Conservation (phyloP, 2,329 filamentous ascomycete genomes). For the Gaeumannomyces tritici region DNA sequence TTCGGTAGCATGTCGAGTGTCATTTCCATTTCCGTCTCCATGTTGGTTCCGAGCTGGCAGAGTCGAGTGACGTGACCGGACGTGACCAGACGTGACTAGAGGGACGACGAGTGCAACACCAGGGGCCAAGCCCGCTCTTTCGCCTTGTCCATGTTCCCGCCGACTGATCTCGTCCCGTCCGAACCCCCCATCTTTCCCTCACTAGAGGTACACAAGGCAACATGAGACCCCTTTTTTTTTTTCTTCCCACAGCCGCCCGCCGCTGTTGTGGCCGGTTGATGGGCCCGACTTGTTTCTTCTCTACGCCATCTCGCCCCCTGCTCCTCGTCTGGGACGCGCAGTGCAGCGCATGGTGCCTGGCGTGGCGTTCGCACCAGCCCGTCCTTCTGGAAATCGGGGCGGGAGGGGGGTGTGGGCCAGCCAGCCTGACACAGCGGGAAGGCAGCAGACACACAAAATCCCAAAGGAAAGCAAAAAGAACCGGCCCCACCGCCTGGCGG, state of each 20-base stretch:
- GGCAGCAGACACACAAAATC: background rate
- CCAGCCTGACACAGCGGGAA: background rate
- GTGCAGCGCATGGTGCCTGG: slow-evolving; percentile 1
- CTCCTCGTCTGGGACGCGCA: background rate
- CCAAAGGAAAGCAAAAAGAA: slow-evolving; percentile 1
- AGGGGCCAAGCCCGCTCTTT: background rate
- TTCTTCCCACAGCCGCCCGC: background rate
- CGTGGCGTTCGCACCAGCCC: slow-evolving; percentile 1
- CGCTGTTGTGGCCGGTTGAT: background rate
- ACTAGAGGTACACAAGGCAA: too few relatives aligned
- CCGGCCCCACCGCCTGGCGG: background rate
- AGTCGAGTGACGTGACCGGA: background rate
- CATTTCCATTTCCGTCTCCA: background rate
- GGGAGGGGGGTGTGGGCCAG: background rate
- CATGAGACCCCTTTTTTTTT: background rate
- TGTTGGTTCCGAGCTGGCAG: background rate
- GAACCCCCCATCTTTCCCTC: too few relatives aligned
- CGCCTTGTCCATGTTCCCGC: background rate
- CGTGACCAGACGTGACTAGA: background rate
- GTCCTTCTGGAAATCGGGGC: background rate
- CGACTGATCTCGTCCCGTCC: too few relatives aligned
- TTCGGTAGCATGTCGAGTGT: background rate
- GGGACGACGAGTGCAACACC: background rate
- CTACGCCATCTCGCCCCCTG: background rate
- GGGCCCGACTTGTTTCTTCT: background rate